Conservation (phyloP, 1,284 basidiomycete species). For the Sanghuangporus weigelae region DNA sequence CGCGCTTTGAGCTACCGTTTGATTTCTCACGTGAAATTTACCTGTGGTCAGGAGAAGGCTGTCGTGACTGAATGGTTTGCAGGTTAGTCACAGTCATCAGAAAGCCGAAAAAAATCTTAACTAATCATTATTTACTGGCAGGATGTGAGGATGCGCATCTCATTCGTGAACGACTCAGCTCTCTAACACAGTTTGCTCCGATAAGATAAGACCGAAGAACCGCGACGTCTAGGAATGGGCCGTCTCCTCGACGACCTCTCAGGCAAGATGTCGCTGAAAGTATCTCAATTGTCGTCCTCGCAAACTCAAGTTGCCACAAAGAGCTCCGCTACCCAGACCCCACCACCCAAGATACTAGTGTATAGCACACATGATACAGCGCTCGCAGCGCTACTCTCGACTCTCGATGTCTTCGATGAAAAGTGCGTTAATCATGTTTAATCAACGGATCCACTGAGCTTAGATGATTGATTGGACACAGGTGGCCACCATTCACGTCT, state of each 20-base stretch:
- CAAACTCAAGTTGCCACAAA: constrained; percentile 22
- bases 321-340: not conserved
- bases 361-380: constrained; percentile 76
- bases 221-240: constrained; percentile 74
- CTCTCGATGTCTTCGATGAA: constrained; percentile 74
- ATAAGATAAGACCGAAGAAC: constrained; percentile 68
- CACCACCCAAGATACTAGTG: constrained; percentile 45
- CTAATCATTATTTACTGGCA: constrained; percentile 17
- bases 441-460: not conserved
- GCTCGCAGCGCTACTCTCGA: constrained; percentile 60
- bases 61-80: constrained; percentile 78
- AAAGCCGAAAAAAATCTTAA: not conserved
- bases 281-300: constrained; percentile 40
- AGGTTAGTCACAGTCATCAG: constrained; percentile 31
- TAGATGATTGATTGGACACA: constrained; percentile 23
- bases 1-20: not conserved
- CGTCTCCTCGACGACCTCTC: constrained; percentile 61
- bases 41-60: constrained; percentile 53
- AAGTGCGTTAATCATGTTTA: constrained; percentile 36
- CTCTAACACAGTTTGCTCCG: not conserved
- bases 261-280: constrained; percentile 55
- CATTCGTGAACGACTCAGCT: not conserved
- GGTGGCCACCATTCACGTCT: constrained; percentile 73
- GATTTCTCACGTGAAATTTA: constrained; percentile 4
- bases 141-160: constrained; percentile 33